Base-by-base conservation (phyloP, 108 stramenopile species). In the Cyclotella atomus region DNA sequence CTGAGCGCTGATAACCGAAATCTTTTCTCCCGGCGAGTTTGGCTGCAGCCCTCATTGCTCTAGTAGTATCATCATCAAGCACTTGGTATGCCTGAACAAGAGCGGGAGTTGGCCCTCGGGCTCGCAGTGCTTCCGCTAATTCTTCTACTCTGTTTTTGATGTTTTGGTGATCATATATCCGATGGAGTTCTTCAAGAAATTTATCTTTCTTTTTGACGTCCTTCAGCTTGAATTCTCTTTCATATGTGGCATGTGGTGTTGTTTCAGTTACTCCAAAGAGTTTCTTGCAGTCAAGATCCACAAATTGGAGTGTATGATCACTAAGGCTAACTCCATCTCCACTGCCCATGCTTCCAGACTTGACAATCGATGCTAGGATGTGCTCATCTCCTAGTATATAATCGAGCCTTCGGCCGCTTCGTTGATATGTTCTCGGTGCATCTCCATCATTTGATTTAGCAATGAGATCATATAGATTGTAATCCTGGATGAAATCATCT, bases 391-490 rank as follows among this genome's bases (percentile, higher is more conserved):
- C 55, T 4, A 56, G 55, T 27, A 56, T 56, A n/a, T 61, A 61
- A 38, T 61, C 60, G 23, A 61, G 7, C 19, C 35, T 34, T 3
- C 38, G 35, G 3, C 5, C 8, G 9, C 60, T 20, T 5, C 35
- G 8, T 3, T 33, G 15, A 41, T 61, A 61, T 23, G 60, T 61
- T 6, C 15, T 2, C n/a, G 60, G 60, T 61, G 60, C 17, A 4
- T 21, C 29, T 21, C 12, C 35, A 7, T 38, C 60, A 61, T 38
- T 35, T 10, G 19, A 20, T 15, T 34, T 19, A 34, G 12, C 17
- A 20, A 61, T 61, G 9, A 61, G 16, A 38, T 61, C 60, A 19
- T 19, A 19, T n/a, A 61, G 35, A 12, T 35, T 35, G 38, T 61
- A 4, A 2, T 34, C 8, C 20, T 35, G 17, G 6, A 9, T 36